Conservation (phyloP, 345 rosid genomes). For the Clausena lansium region DNA sequence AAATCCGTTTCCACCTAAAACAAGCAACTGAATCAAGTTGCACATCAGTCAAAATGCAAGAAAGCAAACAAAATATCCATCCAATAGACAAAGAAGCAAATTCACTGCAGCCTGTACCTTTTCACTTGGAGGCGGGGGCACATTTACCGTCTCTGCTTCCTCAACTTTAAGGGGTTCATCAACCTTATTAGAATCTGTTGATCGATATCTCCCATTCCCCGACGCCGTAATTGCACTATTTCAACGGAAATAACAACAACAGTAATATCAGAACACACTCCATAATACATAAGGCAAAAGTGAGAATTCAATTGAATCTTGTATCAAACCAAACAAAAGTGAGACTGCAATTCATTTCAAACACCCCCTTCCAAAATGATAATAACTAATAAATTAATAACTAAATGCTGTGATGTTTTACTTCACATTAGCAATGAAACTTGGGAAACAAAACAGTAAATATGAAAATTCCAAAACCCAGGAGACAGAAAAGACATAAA, state of each 20-base stretch:
- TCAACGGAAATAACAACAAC: neutral
- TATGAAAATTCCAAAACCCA: slow-evolving; percentile 2
- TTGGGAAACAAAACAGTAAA: neutral
- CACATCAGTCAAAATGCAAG: slow-evolving; percentile 12
- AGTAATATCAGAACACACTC: neutral
- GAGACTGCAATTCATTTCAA: neutral
- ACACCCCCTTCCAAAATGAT: neutral
- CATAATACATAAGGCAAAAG: neutral
- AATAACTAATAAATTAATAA: no score
- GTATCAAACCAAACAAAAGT: neutral
- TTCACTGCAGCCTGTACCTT: slow-evolving; percentile 43
- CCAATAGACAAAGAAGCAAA: neutral
- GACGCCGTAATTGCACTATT: slow-evolving; percentile 41
- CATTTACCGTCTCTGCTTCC: slow-evolving; percentile 86
- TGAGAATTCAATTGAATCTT: neutral
- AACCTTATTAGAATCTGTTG: slow-evolving; percentile 70
- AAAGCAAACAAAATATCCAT: neutral
- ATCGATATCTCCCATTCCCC: slow-evolving; percentile 46
- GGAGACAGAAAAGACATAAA: neutral
- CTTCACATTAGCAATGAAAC: no score
- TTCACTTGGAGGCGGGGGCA: slow-evolving; percentile 73
- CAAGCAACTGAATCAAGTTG: slow-evolving; percentile 64
- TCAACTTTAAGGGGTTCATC: slow-evolving; percentile 78
- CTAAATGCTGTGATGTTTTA: neutral
- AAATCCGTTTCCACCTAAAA: slow-evolving; percentile 97